Conservation (phyloP, 805 yeast species). For the Kodamaea restingae region DNA sequence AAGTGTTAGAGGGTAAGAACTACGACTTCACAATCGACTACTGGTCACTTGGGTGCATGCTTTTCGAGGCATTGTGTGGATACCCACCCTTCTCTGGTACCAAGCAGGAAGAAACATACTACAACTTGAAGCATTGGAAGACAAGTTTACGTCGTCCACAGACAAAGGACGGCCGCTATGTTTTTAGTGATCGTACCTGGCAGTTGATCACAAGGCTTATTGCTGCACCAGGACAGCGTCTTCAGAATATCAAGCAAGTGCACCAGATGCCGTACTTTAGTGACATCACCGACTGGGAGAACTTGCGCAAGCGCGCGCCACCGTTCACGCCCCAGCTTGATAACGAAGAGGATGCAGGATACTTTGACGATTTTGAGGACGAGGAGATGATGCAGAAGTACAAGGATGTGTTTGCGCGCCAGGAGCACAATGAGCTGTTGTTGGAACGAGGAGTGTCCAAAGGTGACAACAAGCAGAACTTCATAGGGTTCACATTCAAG, state of each 20-base stretch:
- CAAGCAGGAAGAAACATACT: constrained; percentile 89
- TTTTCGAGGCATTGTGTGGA: constrained; percentile 93
- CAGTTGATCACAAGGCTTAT: constrained; percentile 73
- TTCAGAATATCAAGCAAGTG: constrained; percentile 77
- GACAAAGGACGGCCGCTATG: constrained; percentile 85
- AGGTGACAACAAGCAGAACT: constrained; percentile 35
- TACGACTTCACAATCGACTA: constrained; percentile 97
- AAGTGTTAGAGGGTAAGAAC: constrained; percentile 88
- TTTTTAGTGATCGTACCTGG: constrained; percentile 97
- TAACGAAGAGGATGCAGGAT: constrained; percentile 97
- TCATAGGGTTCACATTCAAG: constrained; percentile 94
- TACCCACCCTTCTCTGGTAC: constrained; percentile 97
- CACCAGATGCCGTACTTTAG: constrained; percentile 75
- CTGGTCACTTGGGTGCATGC: constrained; percentile 97
- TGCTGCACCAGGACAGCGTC: constrained; percentile 71
- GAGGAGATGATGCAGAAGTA: constrained; percentile 97
- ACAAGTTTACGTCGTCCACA: constrained; percentile 85
- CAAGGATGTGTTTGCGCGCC: constrained; percentile 93
- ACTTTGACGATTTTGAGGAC: constrained; percentile 94
- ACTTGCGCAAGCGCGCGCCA: constrained; percentile 67
- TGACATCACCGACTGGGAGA: constrained; percentile 71
- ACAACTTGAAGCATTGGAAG: constrained; percentile 90
- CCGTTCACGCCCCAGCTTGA: constrained; percentile 97
- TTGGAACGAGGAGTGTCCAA: constrained; percentile 46
- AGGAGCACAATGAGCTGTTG: constrained; percentile 75